Evolutionary conservation across 1,139 yeast species (phyloP).

Genomic region (Pichia sp.): DNA sequence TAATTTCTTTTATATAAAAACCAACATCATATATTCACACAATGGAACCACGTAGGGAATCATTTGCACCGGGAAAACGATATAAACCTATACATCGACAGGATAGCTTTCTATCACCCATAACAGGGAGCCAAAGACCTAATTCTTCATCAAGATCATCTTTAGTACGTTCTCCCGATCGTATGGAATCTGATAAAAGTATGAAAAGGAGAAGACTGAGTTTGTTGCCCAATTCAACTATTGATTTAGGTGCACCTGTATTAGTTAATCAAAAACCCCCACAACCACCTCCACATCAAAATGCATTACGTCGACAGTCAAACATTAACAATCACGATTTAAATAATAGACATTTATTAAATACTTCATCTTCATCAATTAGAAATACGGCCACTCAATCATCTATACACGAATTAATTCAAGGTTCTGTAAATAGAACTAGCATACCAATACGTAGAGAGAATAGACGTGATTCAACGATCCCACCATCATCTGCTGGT

Average conservation of each 20-base stretch:
- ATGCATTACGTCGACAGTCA: constrained; percentile 19
- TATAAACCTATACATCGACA: constrained; percentile 6
- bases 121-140: constrained; percentile 2
- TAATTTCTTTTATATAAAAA: not conserved
- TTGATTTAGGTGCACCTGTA: constrained; percentile 26
- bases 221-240: constrained; percentile 24
- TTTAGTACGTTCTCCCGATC: constrained; percentile 11
- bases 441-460: constrained; percentile 3
- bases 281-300: not conserved
- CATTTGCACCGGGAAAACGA: not conserved
- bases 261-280: constrained; percentile 18
- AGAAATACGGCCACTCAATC: constrained; percentile 2
- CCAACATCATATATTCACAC: not conserved
- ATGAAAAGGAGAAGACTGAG: constrained; percentile 25
- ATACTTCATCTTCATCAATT: constrained; percentile 3
- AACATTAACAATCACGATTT: constrained; percentile 4
- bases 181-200: constrained; percentile 1
- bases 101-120: constrained; percentile 13
- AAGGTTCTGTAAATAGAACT: constrained; percentile 22
- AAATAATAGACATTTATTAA: constrained; percentile 3
- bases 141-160: constrained; percentile 4
- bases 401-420: constrained; percentile 24
- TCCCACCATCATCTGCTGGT: constrained; percentile 22
- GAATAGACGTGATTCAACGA: constrained; percentile 5
- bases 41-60: constrained; percentile 3